Percentiles rank a stretch among this genome's conserved stretches.
These are phyloP conservation scores for Warburgia ugandensis DNA, from an alignment of 164 flowering plant genomes.

Conservation along the genomic window DNA sequence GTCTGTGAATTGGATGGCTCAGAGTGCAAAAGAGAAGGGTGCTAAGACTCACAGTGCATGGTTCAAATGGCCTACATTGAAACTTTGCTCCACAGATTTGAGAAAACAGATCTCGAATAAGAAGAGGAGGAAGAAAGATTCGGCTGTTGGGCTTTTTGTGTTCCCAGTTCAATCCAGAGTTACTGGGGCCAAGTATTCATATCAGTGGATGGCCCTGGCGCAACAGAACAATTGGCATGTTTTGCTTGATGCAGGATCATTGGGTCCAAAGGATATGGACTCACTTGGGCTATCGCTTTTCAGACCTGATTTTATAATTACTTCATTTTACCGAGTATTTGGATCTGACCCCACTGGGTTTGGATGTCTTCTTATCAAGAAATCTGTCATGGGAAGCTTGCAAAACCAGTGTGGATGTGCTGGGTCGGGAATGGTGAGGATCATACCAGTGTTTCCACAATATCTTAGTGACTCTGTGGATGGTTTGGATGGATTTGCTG, in stretches of 20 bases:
- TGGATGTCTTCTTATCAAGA: conserved; percentile 80
- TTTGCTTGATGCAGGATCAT: conserved; percentile 75
- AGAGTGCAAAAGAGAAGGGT: conserved; percentile 59
- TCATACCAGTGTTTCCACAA: conserved; percentile 50
- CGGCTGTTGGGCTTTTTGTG: conserved; percentile 64
- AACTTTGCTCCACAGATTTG: conserved; percentile 42
- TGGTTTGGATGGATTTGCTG: conserved; percentile 37
- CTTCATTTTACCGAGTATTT: conserved; percentile 77
- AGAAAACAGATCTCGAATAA: conserved; percentile 41
- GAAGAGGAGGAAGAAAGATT: conserved; percentile 48
- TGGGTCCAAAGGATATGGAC: conserved; percentile 96
- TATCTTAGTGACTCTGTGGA: conserved; percentile 62
- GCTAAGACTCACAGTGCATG: conserved; percentile 53
- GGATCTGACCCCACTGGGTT: conserved; percentile 88
- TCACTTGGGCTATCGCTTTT: conserved; percentile 81
- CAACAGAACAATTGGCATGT: conserved; percentile 92
- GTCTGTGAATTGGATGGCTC: conserved; percentile 62
- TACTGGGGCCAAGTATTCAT: conserved; percentile 75
- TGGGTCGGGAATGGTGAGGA: conserved; percentile 70
- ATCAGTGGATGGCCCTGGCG: conserved; percentile 86
- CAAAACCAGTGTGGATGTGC: conserved; percentile 46
- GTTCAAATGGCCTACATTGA: conserved; percentile 72
- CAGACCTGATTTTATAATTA: conserved; percentile 77
- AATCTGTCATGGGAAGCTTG: conserved; percentile 59
- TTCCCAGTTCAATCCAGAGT: conserved; percentile 89